Evolutionary conservation across 1,139 yeast genomes (phyloP), one percentile per base, ranked within the genome.

Genomic region (Saccharomyces hybrid): DNA sequence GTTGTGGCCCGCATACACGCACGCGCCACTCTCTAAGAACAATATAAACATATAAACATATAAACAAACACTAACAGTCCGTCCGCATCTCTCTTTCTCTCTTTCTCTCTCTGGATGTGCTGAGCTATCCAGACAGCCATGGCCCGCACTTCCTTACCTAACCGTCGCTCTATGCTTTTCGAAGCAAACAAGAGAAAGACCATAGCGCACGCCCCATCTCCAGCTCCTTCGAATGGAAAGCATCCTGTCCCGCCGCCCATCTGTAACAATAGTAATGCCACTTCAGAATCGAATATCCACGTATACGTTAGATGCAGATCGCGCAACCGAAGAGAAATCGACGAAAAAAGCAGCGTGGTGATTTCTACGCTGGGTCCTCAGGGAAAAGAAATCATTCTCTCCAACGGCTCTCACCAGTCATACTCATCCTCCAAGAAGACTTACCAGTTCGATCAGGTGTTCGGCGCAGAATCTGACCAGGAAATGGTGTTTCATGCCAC

Each of bases 271-370:
- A 38, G 25, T 16, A 5, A 11, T 38, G 13, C 44, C 44, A 38
- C 8, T 38, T 38, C 44, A 38, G 69, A 66, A 49, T 62, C 76
- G 1, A 77, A 85, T 65, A 83, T 86, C 46, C 84, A 85, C 61
- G 96, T 89, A 14, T 85, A 85, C 31, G 93, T 88, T n/a, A 78
- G 96, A 57, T 88, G 96, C 64, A 77, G 96, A 51, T 89, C 87
- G 0, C 75, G 96, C 50, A 86, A 80, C 60, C 76, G 76, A 25
- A 77, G 84, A 47, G 96, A 88, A 61, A 73, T 83, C n/a, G 74
- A 75, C 26, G 83, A 84, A 47, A 84, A 83, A 56, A 80, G 87
- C 47, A 84, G 86, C 7, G 82, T 84, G 7, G 83, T 88, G 5
- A 83, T 88, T 0, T 69, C 75, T 3, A 69, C 71, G 1, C 51